These are phyloP conservation scores for Leccinum subgranulosum DNA, from an alignment of 768 basidiomycete species.

Conservation along the genomic window DNA sequence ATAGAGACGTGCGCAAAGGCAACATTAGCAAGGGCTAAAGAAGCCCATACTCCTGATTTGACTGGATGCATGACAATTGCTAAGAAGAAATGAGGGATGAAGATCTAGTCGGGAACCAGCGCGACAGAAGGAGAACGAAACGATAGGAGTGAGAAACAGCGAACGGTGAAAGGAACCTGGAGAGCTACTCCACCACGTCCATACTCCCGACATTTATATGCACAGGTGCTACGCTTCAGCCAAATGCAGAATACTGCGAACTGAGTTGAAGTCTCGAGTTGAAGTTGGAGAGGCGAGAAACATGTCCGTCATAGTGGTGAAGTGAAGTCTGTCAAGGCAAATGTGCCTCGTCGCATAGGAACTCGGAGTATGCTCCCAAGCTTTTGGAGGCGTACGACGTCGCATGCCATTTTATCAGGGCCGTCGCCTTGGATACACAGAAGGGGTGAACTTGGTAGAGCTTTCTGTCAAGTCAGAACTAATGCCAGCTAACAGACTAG, in stretches of 20 bases:
- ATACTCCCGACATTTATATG: slow-evolving; percentile 5
- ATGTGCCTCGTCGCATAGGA: background rate
- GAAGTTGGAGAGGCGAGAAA: background rate
- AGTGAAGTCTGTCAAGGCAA: background rate
- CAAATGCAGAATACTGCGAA: background rate
- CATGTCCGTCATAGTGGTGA: background rate
- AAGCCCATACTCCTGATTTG: background rate
- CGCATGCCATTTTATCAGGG: background rate
- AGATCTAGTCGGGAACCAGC: slow-evolving; percentile 7
- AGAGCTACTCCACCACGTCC: background rate
- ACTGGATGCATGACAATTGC: slow-evolving; percentile 1
- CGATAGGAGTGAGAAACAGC: background rate
- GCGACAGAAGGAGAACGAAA: background rate
- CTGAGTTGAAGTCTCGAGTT: background rate
- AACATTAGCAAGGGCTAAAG: slow-evolving; percentile 11
- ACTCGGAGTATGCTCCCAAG: background rate
- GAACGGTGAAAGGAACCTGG: background rate
- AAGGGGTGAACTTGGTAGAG: background rate
- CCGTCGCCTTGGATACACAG: background rate
- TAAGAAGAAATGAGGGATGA: background rate
- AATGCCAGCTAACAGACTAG: background rate
- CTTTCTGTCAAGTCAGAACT: background rate
- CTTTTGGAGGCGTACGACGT: background rate
- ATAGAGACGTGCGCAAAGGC: slow-evolving; percentile 1
- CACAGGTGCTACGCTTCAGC: background rate